Evolutionary conservation across 2,329 filamentous ascomycete species (phyloP).

Genomic region (Bipolaris zeicola): DNA sequence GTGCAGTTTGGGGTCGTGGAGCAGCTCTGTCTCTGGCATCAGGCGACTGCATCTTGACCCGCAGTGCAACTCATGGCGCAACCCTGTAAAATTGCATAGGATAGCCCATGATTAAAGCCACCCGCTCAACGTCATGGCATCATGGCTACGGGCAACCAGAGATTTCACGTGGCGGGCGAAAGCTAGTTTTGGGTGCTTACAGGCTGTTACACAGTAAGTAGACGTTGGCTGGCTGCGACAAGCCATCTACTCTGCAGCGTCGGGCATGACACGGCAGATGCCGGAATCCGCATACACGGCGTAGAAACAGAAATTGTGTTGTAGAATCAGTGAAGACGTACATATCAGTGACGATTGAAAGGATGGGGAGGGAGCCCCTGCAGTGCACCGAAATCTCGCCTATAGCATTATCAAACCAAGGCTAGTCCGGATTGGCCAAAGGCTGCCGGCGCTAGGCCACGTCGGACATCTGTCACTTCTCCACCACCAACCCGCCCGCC

Average conservation of each 20-base stretch:
- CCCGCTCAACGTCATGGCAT: not conserved
- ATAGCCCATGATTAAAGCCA: constrained; percentile 10
- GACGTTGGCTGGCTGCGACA: not conserved
- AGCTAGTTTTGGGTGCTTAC: not conserved
- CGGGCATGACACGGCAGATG: too few species aligned
- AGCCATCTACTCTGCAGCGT: too few species aligned
- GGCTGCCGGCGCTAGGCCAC: constrained; percentile 19
- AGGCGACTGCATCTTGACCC: not conserved
- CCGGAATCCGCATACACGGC: not conserved
- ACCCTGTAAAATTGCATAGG: constrained; percentile 15
- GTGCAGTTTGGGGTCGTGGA: not conserved
- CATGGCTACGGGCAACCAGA: not conserved
- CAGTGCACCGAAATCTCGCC: constrained; percentile 25
- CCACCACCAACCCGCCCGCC: constrained; percentile 9
- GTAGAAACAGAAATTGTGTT: not conserved
- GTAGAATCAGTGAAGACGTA: not conserved
- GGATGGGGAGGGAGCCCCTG: constrained; percentile 21
- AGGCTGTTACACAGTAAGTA: too few species aligned
- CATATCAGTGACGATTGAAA: constrained; percentile 1
- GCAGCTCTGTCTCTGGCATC: not conserved
- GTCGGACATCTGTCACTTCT: constrained; percentile 26
- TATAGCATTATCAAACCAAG: constrained; percentile 13
- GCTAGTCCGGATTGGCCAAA: constrained; percentile 19
- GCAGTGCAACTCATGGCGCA: constrained; percentile 7
- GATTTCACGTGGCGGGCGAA: not conserved